Evolutionary conservation across 2,329 filamentous ascomycete species (phyloP).

Genomic region (Hirsutella minnesotensis): DNA sequence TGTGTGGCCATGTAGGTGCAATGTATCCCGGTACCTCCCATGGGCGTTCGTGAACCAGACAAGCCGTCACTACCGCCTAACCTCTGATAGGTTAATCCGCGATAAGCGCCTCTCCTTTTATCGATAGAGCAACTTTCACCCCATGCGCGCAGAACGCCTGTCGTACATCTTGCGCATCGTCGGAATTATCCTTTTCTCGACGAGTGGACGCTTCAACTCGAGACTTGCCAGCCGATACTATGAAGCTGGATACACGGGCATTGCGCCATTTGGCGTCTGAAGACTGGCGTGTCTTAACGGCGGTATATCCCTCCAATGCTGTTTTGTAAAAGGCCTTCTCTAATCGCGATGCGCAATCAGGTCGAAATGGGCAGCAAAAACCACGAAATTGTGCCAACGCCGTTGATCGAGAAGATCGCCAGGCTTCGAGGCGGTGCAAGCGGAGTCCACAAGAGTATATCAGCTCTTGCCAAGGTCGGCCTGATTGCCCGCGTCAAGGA

Average conservation of each 20-base stretch:
- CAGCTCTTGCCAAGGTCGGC: constrained; percentile 79
- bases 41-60: no score
- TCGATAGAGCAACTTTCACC: constrained; percentile 13
- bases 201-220: no score
- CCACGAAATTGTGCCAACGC: constrained; percentile 90
- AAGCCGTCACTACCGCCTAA: no score
- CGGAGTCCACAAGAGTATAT: constrained; percentile 79
- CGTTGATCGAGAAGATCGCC: constrained; percentile 74
- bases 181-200: no score
- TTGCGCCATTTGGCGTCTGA: constrained; percentile 86
- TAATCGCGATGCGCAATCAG: constrained; percentile 30
- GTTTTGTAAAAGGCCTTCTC: neutral
- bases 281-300: constrained; percentile 91
- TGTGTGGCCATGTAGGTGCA: neutral
- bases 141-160: no score
- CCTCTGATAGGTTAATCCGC: neutral
- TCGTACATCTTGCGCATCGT: no score
- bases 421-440: constrained; percentile 66
- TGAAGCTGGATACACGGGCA: constrained; percentile 92
- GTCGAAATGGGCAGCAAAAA: constrained; percentile 91
- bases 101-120: constrained; percentile 6
- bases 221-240: constrained; percentile 25
- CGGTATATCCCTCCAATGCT: constrained; percentile 44
- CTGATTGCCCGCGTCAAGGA: constrained; percentile 91
- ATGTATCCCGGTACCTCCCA: neutral